These are phyloP conservation scores for Phytophthora podocarpi DNA, from an alignment of 352 stramenopile genomes.

Conservation along the genomic window DNA sequence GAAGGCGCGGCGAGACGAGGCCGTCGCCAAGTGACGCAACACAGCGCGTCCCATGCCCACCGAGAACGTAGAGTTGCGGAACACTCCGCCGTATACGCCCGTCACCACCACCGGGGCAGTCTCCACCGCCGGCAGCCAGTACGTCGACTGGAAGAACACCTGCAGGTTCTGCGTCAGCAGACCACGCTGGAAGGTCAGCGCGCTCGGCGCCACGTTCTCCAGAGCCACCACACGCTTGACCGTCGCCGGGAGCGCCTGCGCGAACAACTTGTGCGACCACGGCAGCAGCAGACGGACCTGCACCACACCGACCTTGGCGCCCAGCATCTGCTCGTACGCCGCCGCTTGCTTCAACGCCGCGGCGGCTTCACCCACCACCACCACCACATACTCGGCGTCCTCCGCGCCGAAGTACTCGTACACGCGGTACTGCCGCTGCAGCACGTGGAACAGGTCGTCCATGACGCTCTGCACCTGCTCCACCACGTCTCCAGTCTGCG, in stretches of 20 bases:
- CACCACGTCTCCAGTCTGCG: constrained; percentile 36
- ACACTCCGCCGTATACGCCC: constrained; percentile 73
- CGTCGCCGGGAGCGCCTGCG: constrained; percentile 54
- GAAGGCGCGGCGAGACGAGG: constrained; percentile 58
- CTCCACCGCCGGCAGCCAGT: constrained; percentile 35
- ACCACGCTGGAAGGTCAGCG: constrained; percentile 68
- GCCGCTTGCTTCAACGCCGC: constrained; percentile 61
- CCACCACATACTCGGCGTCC: constrained; percentile 74
- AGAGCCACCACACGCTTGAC: constrained; percentile 71
- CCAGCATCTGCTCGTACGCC: constrained; percentile 78
- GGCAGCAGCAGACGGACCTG: constrained; percentile 75
- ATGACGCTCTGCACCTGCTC: constrained; percentile 78
- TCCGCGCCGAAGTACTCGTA: constrained; percentile 78
- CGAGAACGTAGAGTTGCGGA: constrained; percentile 68
- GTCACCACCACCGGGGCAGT: constrained; percentile 51
- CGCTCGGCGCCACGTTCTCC: constrained; percentile 65
- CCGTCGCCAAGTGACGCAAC: constrained; percentile 54
- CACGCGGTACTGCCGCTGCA: constrained; percentile 80
- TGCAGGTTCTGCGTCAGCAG: constrained; percentile 75
- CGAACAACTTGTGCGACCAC: constrained; percentile 80
- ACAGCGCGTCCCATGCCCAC: constrained; percentile 70
- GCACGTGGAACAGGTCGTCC: constrained; percentile 73
- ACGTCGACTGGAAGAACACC: constrained; percentile 70
- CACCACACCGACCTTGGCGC: constrained; percentile 75
- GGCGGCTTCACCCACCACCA: constrained; percentile 71